phyloP scores from a whole-genome alignment of 1,284 basidiomycete genomes.

The Leccinum pachyderme region DNA sequence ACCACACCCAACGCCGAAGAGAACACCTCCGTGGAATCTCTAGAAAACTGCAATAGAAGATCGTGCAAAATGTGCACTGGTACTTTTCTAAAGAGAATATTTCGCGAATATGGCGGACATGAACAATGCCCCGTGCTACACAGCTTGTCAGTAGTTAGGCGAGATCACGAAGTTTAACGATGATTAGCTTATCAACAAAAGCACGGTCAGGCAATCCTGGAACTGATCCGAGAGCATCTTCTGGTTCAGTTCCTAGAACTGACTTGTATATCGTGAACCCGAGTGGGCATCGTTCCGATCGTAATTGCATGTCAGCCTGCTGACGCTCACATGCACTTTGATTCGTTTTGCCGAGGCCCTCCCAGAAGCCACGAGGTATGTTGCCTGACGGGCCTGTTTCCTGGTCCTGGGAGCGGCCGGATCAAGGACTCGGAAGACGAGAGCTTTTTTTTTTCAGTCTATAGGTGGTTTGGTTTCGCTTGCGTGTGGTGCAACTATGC shows the following conservation, averaged over 20 bases:
- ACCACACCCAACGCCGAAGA: constrained; percentile 9
- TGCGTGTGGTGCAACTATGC: not conserved
- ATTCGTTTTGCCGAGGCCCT: constrained; percentile 13
- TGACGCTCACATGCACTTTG: constrained; percentile 1
- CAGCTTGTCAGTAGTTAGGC: constrained; percentile 21
- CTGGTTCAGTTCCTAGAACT: not conserved
- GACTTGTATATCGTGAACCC: not conserved
- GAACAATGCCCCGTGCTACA: constrained; percentile 22
- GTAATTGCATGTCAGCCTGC: constrained; percentile 3
- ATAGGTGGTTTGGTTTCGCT: not conserved
- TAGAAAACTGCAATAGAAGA: constrained; percentile 23
- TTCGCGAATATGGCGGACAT: constrained; percentile 27
- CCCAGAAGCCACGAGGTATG: constrained; percentile 2
- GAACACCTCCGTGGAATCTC: constrained; percentile 12
- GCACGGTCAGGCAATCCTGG: constrained; percentile 5
- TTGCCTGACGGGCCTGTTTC: constrained; percentile 4
- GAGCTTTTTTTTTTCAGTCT: not conserved
- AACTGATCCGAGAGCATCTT: constrained; percentile 15
- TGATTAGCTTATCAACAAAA: constrained; percentile 8
- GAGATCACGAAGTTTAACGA: constrained; percentile 23
- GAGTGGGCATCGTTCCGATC: constrained; percentile 1
- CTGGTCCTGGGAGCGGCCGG: constrained; percentile 14
- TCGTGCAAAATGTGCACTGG: constrained; percentile 12
- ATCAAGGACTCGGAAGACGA: constrained; percentile 12
- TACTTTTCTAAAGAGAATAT: constrained; percentile 26